These are phyloP conservation scores for Paraleonurus japonicus DNA, from an alignment of 257 asterid species.

Conservation along the genomic window DNA sequence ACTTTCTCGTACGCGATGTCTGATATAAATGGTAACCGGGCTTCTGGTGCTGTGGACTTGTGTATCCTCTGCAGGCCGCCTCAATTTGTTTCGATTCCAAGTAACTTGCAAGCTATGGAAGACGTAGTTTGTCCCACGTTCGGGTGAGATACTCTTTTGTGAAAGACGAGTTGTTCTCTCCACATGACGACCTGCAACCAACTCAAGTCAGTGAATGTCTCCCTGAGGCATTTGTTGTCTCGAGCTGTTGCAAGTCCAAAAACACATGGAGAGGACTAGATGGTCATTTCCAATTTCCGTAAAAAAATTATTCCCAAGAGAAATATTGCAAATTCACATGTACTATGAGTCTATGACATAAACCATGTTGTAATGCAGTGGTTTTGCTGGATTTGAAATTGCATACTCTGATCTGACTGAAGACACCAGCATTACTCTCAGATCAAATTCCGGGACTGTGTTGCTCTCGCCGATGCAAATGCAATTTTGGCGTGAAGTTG, in stretches of 20 bases:
- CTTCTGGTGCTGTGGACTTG: slow-evolving; percentile 66
- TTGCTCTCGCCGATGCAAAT: slow-evolving; percentile 57
- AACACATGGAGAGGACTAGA: background rate
- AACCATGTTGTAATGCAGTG: slow-evolving; percentile 50
- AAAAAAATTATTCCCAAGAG: background rate
- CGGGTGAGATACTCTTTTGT: slow-evolving; percentile 45
- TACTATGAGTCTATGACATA: background rate
- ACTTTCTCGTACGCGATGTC: slow-evolving; percentile 59
- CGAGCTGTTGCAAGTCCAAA: too few relatives aligned
- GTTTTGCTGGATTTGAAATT: slow-evolving; percentile 75
- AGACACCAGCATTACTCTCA: slow-evolving; percentile 53
- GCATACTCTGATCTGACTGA: slow-evolving; percentile 62
- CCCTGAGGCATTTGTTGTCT: too few relatives aligned
- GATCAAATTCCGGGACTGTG: slow-evolving; percentile 56
- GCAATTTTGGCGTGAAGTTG: slow-evolving; percentile 68
- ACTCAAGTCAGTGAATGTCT: too few relatives aligned
- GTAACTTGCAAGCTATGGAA: slow-evolving; percentile 67
- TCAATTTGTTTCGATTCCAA: slow-evolving; percentile 63
- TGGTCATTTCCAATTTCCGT: background rate
- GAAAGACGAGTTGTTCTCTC: too few relatives aligned
- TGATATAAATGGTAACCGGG: slow-evolving; percentile 70
- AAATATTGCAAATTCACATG: background rate
- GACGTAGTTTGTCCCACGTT: slow-evolving; percentile 67
- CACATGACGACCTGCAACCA: too few relatives aligned
- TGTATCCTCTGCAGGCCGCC: slow-evolving; percentile 77